Evolutionary conservation across 192 early-diverging fungal genomes (phyloP).

Genomic region (Podila epigama): DNA sequence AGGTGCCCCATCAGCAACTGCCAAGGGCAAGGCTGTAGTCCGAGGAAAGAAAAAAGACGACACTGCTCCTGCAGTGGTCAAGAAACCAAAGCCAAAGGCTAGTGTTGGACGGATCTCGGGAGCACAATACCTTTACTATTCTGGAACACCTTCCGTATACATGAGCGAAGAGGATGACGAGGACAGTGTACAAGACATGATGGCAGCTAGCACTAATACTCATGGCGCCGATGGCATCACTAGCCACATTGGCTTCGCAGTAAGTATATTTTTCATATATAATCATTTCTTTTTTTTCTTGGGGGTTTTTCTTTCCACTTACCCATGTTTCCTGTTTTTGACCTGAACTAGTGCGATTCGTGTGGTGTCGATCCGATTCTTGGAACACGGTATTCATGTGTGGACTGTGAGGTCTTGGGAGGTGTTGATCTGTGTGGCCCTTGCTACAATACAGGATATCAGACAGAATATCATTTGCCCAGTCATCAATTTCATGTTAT

Average conservation of each 20-base stretch:
- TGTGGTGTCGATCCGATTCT: slow-evolving; percentile 78
- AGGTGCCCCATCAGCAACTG: not conserved
- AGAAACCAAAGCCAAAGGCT: slow-evolving; percentile 37
- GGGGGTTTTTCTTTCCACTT: not conserved
- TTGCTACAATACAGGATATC: slow-evolving; percentile 63
- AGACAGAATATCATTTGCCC: slow-evolving; percentile 21
- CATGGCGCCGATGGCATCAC: slow-evolving; percentile 5
- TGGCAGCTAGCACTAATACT: slow-evolving; percentile 23
- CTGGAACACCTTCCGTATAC: slow-evolving; percentile 54
- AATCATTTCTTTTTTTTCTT: not conserved
- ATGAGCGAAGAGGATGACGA: slow-evolving; percentile 65
- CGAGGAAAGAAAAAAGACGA: slow-evolving; percentile 42
- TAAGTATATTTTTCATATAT: slow-evolving; percentile 3
- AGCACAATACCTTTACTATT: slow-evolving; percentile 49
- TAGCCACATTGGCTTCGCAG: slow-evolving; percentile 26
- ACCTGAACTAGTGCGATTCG: slow-evolving; percentile 63
- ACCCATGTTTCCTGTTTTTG: not conserved
- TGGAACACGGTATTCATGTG: slow-evolving; percentile 72
- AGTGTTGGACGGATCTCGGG: slow-evolving; percentile 53
- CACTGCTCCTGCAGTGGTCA: slow-evolving; percentile 8
- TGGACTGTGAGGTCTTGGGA: slow-evolving; percentile 65
- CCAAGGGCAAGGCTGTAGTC: slow-evolving; percentile 21
- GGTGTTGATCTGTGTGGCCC: slow-evolving; percentile 74
- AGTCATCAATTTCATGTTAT: slow-evolving; percentile 43
- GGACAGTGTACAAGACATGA: slow-evolving; percentile 54